Conservation (phyloP, 208 protist species). For the Vickermania ingenoplastis region DNA sequence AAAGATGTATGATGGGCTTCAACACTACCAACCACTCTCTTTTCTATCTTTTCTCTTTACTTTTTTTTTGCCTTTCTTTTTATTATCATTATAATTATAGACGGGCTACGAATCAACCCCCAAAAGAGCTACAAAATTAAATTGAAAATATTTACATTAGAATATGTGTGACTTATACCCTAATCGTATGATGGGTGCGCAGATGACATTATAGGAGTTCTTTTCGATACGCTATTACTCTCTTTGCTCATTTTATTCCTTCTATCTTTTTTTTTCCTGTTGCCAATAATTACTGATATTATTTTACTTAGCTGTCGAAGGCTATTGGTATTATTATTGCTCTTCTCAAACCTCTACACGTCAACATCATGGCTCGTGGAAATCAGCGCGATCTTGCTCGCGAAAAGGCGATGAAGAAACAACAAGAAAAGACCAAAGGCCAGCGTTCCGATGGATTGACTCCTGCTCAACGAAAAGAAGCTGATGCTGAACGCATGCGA, state of each 20-base stretch:
- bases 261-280: slow-evolving; percentile 4
- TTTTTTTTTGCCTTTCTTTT: too few relatives aligned
- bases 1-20: too few relatives aligned
- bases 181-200: background rate
- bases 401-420: slow-evolving; percentile 82
- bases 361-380: slow-evolving; percentile 69
- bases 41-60: too few relatives aligned
- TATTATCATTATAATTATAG: too few relatives aligned
- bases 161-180: too few relatives aligned
- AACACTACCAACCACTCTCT: too few relatives aligned
- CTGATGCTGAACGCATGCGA: slow-evolving; percentile 80
- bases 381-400: slow-evolving; percentile 87
- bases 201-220: slow-evolving; percentile 5
- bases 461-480: slow-evolving; percentile 61
- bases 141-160: too few relatives aligned
- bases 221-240: background rate
- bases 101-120: too few relatives aligned
- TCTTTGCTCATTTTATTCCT: slow-evolving; percentile 4
- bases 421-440: slow-evolving; percentile 62
- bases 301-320: background rate
- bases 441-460: slow-evolving; percentile 58
- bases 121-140: too few relatives aligned
- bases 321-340: background rate
- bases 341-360: background rate
- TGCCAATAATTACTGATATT: background rate